Percentiles rank a stretch among this genome's conserved stretches.
Evolutionary conservation across 345 rosid species (phyloP).

Genomic region (Noccaea caerulescens): DNA sequence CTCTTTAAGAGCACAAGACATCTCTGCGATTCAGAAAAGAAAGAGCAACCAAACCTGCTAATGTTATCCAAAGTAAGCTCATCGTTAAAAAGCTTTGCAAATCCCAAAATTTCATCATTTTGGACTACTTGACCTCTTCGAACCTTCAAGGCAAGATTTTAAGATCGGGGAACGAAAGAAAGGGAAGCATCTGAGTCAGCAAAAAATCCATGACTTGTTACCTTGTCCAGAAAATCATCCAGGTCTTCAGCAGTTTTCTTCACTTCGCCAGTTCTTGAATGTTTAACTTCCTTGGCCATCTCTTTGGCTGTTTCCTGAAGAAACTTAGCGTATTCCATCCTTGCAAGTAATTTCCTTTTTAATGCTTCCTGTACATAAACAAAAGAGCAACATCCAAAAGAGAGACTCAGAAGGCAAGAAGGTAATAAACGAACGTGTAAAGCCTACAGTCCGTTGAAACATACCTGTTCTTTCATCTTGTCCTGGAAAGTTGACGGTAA

Average conservation of each 20-base stretch:
- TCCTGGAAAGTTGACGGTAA: conserved; percentile 82
- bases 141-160: conserved; percentile 50
- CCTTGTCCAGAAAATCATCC: conserved; percentile 67
- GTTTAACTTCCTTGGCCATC: conserved; percentile 93
- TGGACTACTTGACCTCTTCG: conserved; percentile 65
- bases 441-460: conserved; percentile 10
- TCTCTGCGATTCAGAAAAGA: conserved; percentile 2
- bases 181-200: conserved; percentile 10
- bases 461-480: conserved; percentile 81
- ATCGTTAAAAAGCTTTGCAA: conserved; percentile 79
- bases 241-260: conserved; percentile 74
- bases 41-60: conserved; percentile 58
- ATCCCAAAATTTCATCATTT: conserved; percentile 70
- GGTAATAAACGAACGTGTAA: conserved; percentile 11
- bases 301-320: conserved; percentile 85
- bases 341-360: conserved; percentile 66
- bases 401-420: conserved; percentile 24
- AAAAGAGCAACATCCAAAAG: conserved; percentile 28
- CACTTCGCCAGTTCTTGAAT: conserved; percentile 72
- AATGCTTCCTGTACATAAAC: conserved; percentile 61
- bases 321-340: conserved; percentile 81
- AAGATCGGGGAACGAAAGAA: neutral
- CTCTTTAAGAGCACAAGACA: conserved; percentile 16
- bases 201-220: conserved; percentile 32
- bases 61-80: conserved; percentile 78